Percentiles rank a stretch among this genome's conserved stretches.
Evolutionary conservation across 305 asterid species (phyloP).

Genomic region (Fraxinus nigra): DNA sequence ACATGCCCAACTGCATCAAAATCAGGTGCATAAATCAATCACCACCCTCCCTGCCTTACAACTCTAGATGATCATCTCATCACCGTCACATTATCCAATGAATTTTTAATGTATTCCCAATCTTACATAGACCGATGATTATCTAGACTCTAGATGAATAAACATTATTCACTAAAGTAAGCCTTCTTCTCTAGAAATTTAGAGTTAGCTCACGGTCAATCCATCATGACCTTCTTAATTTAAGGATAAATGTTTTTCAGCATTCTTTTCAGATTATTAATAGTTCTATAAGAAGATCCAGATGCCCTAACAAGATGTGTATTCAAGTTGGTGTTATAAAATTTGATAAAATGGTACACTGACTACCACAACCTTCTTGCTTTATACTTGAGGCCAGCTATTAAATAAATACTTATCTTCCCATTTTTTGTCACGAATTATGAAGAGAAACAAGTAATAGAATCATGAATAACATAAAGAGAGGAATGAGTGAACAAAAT

Average conservation of each 20-base stretch:
- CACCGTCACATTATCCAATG: neutral
- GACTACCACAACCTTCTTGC: neutral
- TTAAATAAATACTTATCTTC: neutral
- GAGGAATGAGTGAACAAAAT: neutral
- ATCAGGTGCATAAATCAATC: constrained; percentile 1
- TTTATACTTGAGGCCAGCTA: neutral
- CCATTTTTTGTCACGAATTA: neutral
- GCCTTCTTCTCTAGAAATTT: neutral
- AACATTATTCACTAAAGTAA: neutral
- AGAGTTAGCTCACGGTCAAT: neutral
- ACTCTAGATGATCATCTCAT: neutral
- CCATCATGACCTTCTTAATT: neutral
- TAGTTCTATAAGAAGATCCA: neutral
- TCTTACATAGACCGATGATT: neutral
- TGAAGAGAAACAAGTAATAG: neutral
- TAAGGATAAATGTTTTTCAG: neutral
- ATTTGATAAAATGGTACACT: neutral
- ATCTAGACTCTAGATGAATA: neutral
- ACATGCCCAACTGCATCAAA: constrained; percentile 48
- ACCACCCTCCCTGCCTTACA: neutral
- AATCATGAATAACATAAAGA: neutral
- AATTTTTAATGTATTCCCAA: neutral
- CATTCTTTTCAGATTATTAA: neutral
- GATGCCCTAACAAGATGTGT: neutral
- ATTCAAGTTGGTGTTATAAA: neutral